Base-by-base conservation (phyloP, 306 rosid genomes). In the Quercus parvula region DNA sequence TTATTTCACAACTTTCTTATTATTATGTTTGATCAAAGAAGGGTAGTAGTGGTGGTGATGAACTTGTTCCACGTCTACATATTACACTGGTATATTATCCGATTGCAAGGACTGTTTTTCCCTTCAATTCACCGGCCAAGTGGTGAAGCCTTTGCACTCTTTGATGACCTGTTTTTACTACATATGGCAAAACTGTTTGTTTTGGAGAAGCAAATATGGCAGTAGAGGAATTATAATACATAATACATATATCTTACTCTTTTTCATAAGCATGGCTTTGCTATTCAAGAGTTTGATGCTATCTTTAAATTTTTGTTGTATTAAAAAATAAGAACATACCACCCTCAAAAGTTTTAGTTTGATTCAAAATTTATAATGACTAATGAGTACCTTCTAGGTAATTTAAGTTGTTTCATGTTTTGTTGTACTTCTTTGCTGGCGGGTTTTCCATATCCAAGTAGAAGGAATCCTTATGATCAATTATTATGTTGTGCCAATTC, bases 81-180 rank as follows among this genome's bases (percentile, higher is more conserved):
- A 41, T 41, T 41, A 41, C 46, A 41, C 46, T 8, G 12, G 46
- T 8, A 41, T 41, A 38, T 38, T 41, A 38, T 38, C 46, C 8
- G 46, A 38, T 41, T 81, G 97, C 95, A 61, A 75, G 92, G 55
- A 92, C 97, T 0, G 95, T 92, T 54, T 54, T 85, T 90, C 79
- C 88, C 97, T 46, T 92, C 97, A 28, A 86, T 92, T 84, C 97
- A 92, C 85, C 97, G 89, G 62, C 97, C 97, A 9, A 90, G 97
- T 33, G 88, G 96, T 59, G 97, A 92, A 82, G 97, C 90, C 1
- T 92, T 92, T 85, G 90, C 97, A 4, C 97, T 89, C 73, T 92
- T 92, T 82, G 97, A 92, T 86, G 94, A 92, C 73, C 96, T 92
- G n/a, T 92, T 83, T 91, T 82, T 92, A 56, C 84, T 90, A 0